Conservation (phyloP, 306 rosid genomes). For the Biancaea sappan region DNA sequence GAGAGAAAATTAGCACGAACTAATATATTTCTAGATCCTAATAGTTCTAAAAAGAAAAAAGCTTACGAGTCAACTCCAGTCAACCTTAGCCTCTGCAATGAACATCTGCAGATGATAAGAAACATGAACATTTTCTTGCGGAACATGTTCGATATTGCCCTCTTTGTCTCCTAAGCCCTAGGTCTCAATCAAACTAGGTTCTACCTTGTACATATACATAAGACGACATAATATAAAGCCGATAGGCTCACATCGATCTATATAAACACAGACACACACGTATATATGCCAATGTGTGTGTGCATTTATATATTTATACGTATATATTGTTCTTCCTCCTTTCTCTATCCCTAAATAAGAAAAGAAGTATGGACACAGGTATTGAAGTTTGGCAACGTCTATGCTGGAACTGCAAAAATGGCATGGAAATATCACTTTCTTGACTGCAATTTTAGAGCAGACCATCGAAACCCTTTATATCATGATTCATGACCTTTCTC, state of each 20-base stretch:
- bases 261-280: too few species aligned
- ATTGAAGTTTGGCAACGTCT: slow-evolving; percentile 15
- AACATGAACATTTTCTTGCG: slow-evolving; percentile 17
- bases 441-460: slow-evolving; percentile 30
- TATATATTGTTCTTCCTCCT: not conserved
- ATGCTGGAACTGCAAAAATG: slow-evolving; percentile 27
- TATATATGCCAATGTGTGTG: too few species aligned
- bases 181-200: slow-evolving; percentile 26
- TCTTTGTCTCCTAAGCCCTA: slow-evolving; percentile 35
- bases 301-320: not conserved
- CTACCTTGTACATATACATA: slow-evolving; percentile 20
- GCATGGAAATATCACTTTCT: slow-evolving; percentile 36
- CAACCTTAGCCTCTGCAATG: slow-evolving; percentile 21
- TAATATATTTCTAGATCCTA: too few species aligned
- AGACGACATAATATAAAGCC: slow-evolving; percentile 27
- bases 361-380: slow-evolving; percentile 12
- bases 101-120: slow-evolving; percentile 15
- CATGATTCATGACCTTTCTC: slow-evolving; percentile 6
- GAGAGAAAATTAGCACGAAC: too few species aligned
- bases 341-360: slow-evolving; percentile 17
- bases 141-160: not conserved
- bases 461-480: slow-evolving; percentile 26
- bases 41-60: too few species aligned
- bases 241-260: slow-evolving; percentile 24
- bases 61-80: slow-evolving; percentile 10